These are phyloP conservation scores for Coprinellus micaceus DNA, from an alignment of 768 basidiomycete species.

Conservation along the genomic window DNA sequence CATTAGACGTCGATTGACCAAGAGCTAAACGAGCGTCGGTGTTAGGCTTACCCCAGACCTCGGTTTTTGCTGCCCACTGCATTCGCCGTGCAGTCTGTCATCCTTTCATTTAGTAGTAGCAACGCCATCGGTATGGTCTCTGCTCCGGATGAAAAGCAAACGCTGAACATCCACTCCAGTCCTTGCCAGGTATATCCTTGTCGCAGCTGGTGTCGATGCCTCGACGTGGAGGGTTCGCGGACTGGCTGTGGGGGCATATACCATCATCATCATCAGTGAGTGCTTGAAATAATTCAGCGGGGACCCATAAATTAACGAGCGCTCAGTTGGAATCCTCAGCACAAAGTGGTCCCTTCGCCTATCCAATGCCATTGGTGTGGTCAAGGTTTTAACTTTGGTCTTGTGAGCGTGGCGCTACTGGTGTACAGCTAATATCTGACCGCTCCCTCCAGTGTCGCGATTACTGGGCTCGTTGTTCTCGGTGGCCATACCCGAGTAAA, in stretches of 20 bases:
- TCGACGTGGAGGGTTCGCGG: conserved; percentile 33
- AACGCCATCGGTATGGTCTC: conserved; percentile 32
- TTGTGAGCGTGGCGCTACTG: conserved; percentile 19
- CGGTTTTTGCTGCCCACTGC: conserved; percentile 39
- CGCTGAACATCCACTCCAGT: conserved; percentile 17
- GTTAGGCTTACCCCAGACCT: conserved; percentile 39
- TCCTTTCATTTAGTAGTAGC: conserved; percentile 35
- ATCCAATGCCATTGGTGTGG: conserved; percentile 30
- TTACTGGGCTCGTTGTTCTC: conserved; percentile 59
- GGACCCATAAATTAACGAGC: neutral
- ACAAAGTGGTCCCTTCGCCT: conserved; percentile 38
- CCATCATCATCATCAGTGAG: conserved; percentile 28
- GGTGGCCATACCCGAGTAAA: conserved; percentile 52
- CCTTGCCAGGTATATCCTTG: conserved; percentile 33
- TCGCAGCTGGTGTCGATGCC: conserved; percentile 26
- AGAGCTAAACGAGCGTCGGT: conserved; percentile 4
- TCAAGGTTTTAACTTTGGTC: conserved; percentile 30
- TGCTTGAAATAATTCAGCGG: neutral
- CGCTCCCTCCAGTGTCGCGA: conserved; percentile 33
- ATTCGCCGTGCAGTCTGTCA: conserved; percentile 40
- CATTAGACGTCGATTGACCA: neutral
- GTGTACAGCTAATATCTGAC: too few species aligned
- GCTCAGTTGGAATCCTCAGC: conserved; percentile 28
- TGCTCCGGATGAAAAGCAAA: neutral
- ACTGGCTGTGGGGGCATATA: conserved; percentile 31